Percentiles rank a stretch among this genome's conserved stretches.
Evolutionary conservation across 768 basidiomycete genomes (phyloP).

Genomic region (Crucibulum laeve): DNA sequence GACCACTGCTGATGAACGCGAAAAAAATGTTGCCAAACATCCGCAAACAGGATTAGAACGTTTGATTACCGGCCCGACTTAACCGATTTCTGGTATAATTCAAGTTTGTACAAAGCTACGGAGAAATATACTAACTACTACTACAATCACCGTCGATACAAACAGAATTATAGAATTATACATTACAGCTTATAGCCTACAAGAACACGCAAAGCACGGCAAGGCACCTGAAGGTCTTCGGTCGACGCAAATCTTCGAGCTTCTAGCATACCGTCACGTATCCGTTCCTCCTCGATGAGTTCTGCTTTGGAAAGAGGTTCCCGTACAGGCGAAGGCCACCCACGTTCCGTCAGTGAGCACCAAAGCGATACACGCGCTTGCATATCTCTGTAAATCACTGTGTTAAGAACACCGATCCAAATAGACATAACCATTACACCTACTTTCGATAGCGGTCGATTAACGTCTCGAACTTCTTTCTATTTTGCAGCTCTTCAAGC

Average conservation of each 20-base stretch:
- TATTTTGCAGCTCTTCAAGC: conserved; percentile 48
- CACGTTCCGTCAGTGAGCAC: conserved; percentile 55
- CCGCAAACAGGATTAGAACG: too few relatives aligned
- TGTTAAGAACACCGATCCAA: conserved; percentile 2
- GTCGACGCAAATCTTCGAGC: conserved; percentile 46
- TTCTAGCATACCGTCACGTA: conserved; percentile 57
- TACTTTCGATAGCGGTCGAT: conserved; percentile 55
- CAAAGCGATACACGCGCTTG: conserved; percentile 58
- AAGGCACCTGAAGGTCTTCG: conserved; percentile 50
- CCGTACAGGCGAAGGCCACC: conserved; percentile 54
- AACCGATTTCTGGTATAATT: too few relatives aligned
- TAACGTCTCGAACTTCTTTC: conserved; percentile 56
- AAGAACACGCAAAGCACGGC: conserved; percentile 58
- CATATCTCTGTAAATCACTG: conserved; percentile 51
- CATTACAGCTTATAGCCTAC: conserved; percentile 52
- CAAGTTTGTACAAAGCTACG: too few relatives aligned
- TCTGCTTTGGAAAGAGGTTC: conserved; percentile 68
- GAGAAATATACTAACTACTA: not conserved
- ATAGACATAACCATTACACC: conserved; percentile 15
- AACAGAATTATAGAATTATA: too few relatives aligned
- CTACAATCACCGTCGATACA: not conserved
- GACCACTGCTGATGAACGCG: not conserved
- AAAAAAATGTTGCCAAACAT: too few relatives aligned
- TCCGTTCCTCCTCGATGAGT: conserved; percentile 60
- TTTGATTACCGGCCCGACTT: too few relatives aligned